Evolutionary conservation across 352 stramenopile genomes (phyloP).

Genomic region (Pythium oligandrum): DNA sequence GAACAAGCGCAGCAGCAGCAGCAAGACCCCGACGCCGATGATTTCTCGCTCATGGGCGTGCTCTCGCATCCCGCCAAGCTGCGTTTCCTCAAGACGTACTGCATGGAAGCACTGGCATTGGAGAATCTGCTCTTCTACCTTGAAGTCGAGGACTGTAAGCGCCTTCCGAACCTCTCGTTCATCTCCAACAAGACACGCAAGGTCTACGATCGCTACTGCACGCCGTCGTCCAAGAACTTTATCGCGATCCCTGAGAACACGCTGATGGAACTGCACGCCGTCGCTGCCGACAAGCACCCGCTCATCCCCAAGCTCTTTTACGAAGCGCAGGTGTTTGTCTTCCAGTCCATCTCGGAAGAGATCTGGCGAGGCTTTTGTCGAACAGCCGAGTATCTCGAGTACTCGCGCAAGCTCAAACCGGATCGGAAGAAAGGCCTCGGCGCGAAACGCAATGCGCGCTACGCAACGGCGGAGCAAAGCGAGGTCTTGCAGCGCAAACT

Average conservation of each 20-base stretch:
- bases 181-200: conserved; percentile 72
- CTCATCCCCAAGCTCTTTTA: conserved; percentile 70
- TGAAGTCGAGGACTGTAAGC: conserved; percentile 83
- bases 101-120: conserved; percentile 73
- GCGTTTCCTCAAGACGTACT: conserved; percentile 84
- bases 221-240: conserved; percentile 35
- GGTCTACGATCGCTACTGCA: conserved; percentile 79
- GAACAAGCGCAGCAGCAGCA: conserved; percentile 13
- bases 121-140: conserved; percentile 85
- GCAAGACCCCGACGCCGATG: conserved; percentile 23
- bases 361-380: conserved; percentile 67
- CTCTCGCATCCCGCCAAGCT: conserved; percentile 72
- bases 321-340: conserved; percentile 50
- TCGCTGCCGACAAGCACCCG: conserved; percentile 34
- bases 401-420: conserved; percentile 37
- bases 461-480: conserved; percentile 30
- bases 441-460: conserved; percentile 20
- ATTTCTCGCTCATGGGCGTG: conserved; percentile 57
- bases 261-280: conserved; percentile 41
- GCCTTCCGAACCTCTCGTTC: conserved; percentile 75
- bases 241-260: conserved; percentile 30
- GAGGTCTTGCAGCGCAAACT: conserved; percentile 50
- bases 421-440: conserved; percentile 7
- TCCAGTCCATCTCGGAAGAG: conserved; percentile 60
- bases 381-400: conserved; percentile 66